phyloP scores from a whole-genome alignment of 345 rosid species.

The Aegle marmelos region DNA sequence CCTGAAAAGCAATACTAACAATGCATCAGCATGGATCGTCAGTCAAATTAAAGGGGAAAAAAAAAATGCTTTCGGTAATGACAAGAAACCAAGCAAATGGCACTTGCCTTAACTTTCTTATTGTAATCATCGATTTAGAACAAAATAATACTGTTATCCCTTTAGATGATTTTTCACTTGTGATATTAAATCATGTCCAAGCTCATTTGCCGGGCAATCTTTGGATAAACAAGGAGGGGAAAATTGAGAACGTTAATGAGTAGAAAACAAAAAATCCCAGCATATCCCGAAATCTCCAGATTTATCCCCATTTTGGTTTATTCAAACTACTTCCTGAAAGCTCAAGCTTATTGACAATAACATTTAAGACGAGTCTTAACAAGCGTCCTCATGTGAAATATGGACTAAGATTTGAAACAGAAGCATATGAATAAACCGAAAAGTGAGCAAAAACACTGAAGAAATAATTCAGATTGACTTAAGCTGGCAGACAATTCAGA shows the following conservation, averaged over 20 bases:
- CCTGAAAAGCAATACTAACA: no score
- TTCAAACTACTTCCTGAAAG: no score
- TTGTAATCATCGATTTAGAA: not conserved
- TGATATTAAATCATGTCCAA: not conserved
- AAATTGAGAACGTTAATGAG: not conserved
- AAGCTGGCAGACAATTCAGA: no score
- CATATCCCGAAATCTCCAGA: not conserved
- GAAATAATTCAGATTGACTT: no score
- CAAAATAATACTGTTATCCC: not conserved
- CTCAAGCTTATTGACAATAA: no score
- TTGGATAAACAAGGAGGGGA: not conserved
- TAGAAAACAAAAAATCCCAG: constrained; percentile 3
- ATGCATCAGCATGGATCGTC: no score
- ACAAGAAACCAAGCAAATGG: not conserved
- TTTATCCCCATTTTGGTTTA: not conserved
- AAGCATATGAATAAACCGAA: no score
- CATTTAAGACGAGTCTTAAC: no score
- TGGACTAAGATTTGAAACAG: no score
- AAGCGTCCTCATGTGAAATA: no score
- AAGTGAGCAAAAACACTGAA: no score
- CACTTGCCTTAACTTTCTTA: not conserved
- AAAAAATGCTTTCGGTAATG: not conserved
- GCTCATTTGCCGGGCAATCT: not conserved
- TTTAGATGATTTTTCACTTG: not conserved
- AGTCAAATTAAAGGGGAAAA: no score